phyloP scores from a whole-genome alignment of 2,329 filamentous ascomycete species.

The Fusarium cyanostomum region DNA sequence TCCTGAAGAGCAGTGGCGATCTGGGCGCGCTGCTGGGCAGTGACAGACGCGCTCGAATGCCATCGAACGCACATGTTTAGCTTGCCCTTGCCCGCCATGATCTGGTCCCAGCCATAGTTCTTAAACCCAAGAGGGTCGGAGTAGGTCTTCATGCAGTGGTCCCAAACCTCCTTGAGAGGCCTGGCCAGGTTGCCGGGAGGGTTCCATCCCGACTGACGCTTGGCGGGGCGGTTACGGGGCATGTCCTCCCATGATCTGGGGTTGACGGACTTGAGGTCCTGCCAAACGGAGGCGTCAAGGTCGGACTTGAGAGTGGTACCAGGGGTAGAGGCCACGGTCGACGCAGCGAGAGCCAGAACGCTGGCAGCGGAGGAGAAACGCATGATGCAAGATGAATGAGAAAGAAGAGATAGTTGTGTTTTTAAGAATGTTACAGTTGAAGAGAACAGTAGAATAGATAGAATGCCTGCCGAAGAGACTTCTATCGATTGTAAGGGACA shows the following conservation, averaged over 20 bases:
- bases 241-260: conserved; percentile 15
- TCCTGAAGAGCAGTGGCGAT: conserved; percentile 48
- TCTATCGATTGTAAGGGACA: not conserved
- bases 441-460: conserved; percentile 7
- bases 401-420: not conserved
- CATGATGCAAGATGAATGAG: conserved; percentile 30
- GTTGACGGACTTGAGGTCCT: conserved; percentile 28
- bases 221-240: conserved; percentile 40
- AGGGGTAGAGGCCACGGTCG: conserved; percentile 28
- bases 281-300: conserved; percentile 45
- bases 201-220: conserved; percentile 44
- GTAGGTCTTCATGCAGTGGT: conserved; percentile 44
- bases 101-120: conserved; percentile 49
- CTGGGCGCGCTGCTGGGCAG: conserved; percentile 50
- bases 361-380: conserved; percentile 35
- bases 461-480: conserved; percentile 23
- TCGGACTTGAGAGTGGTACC: conserved; percentile 37
- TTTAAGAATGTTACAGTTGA: conserved; percentile 10
- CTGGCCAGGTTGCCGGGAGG: conserved; percentile 40
- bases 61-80: conserved; percentile 53
- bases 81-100: conserved; percentile 46
- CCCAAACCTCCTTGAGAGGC: conserved; percentile 46
- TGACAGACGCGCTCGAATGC: conserved; percentile 52
- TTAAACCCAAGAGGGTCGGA: conserved; percentile 41
- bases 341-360: conserved; percentile 38